Conservation (phyloP, 805 yeast species). For the Kazachstania africana region DNA sequence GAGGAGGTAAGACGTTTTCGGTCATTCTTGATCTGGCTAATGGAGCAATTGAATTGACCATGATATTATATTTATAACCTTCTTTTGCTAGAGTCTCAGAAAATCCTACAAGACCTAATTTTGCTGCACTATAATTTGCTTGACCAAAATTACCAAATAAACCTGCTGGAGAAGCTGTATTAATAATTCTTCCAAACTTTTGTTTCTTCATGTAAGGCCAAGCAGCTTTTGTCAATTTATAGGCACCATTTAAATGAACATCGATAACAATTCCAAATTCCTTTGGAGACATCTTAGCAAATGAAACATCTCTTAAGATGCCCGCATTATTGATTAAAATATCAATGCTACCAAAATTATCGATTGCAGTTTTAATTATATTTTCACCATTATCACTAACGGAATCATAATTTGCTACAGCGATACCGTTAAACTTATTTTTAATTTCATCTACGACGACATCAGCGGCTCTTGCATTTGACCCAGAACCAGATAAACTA, state of each 20-base stretch:
- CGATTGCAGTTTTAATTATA: slow-evolving; percentile 76
- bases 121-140: slow-evolving; percentile 90
- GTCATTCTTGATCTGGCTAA: slow-evolving; percentile 96
- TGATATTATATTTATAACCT: slow-evolving; percentile 75
- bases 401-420: slow-evolving; percentile 90
- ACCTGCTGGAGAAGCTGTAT: slow-evolving; percentile 97
- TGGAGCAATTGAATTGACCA: slow-evolving; percentile 83
- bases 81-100: slow-evolving; percentile 93
- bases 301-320: slow-evolving; percentile 75
- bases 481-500: slow-evolving; percentile 61
- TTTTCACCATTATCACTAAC: slow-evolving; percentile 70
- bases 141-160: slow-evolving; percentile 95
- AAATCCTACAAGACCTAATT: slow-evolving; percentile 79
- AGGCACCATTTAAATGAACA: slow-evolving; percentile 88
- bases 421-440: slow-evolving; percentile 56
- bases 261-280: slow-evolving; percentile 71
- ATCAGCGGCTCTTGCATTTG: slow-evolving; percentile 69
- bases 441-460: slow-evolving; percentile 77
- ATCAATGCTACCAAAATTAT: slow-evolving; percentile 81
- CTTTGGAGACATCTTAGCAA: slow-evolving; percentile 73
- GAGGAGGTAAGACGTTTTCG: slow-evolving; percentile 77
- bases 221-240: slow-evolving; percentile 72
- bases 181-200: slow-evolving; percentile 76
- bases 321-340: slow-evolving; percentile 91
- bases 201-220: slow-evolving; percentile 86